These are phyloP conservation scores for Melaleuca alternifolia DNA, from an alignment of 345 rosid genomes.

Conservation along the genomic window DNA sequence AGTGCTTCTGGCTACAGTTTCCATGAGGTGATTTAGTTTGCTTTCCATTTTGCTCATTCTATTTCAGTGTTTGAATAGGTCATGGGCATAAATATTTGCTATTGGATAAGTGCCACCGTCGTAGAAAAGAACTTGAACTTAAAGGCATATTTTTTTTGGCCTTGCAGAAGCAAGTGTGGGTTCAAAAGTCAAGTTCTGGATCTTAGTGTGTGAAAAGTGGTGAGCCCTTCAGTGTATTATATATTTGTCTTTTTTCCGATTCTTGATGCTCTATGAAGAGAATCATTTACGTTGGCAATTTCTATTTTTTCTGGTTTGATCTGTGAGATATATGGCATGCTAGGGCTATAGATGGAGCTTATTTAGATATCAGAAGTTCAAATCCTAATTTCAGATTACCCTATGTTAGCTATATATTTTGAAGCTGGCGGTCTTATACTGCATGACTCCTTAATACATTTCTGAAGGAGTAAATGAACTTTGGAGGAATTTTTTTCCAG, in stretches of 20 bases:
- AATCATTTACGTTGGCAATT: not conserved
- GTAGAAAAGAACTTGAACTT: not conserved
- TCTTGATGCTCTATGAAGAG: not conserved
- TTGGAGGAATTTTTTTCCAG: not conserved
- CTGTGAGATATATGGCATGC: not conserved
- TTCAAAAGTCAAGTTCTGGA: conserved; percentile 48
- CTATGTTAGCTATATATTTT: not conserved
- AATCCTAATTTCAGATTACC: not conserved
- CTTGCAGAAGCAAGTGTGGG: conserved; percentile 61
- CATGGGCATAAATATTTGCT: not conserved
- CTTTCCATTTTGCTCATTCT: not conserved
- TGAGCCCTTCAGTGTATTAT: conserved; percentile 2
- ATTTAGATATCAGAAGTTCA: not conserved
- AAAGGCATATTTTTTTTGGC: not conserved
- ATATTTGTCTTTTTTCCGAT: not conserved
- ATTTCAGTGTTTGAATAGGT: not conserved
- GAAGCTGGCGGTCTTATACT: not conserved
- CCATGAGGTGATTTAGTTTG: conserved; percentile 18
- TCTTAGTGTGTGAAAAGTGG: conserved; percentile 20
- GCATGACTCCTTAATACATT: not conserved
- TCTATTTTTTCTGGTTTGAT: not conserved
- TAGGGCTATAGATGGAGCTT: not conserved
- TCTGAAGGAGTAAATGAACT: not conserved
- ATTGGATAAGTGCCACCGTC: not conserved
- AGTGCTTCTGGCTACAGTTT: conserved; percentile 21